Base-by-base conservation (phyloP, 2,329 filamentous ascomycete species). In the Epichloe gansuensis region DNA sequence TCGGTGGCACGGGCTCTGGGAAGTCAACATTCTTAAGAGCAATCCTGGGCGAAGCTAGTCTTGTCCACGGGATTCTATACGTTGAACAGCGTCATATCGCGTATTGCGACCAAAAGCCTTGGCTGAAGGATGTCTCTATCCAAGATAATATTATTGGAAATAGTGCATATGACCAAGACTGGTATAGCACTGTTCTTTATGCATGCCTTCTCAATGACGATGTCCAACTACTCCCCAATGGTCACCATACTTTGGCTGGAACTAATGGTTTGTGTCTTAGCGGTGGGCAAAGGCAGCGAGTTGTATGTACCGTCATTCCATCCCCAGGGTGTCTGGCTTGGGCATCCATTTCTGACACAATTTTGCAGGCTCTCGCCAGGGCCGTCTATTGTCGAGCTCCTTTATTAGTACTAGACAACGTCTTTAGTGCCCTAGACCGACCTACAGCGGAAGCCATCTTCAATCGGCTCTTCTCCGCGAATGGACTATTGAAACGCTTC, bases 381-480 rank as follows among this genome's bases (percentile, higher is more conserved):
- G 72, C 72, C 2, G 55, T 75, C 0, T 75, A 71, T 57, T 61
- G 65, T 13, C 56, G 63, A 17, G 61, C 59, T 12, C 54, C 66
- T 6, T 57, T 73, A 9, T 46, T 72, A 11, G 41, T 56, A 6
- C 46, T 56, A 21, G 17, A 21, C 17, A 21, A 21, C 2, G 17
- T 21, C 17, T 21, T 21, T 21, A 21, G 17, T 21, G 31, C 50
- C 23, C 41, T 54, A 2, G 50, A 56, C 41, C 43, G 35, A 8
- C 23, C 15, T 31, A 56, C 55, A n/a, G 48, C 55, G 5, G 39
- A 42, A 7, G 43, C 34, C 12, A 38, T 52, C 1, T 51, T 56
- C 13, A 4, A n/a, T 23, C 47, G 55, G 21, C 52, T 56, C 7
- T 49, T 56, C 12, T 44, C 41, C 12, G 11, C 47, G 2, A 25